A percentile compares a stretch with the other conserved stretches of the same genome.
These are phyloP conservation scores for Suillus lakei DNA, from an alignment of 768 basidiomycete species.

Conservation along the genomic window DNA sequence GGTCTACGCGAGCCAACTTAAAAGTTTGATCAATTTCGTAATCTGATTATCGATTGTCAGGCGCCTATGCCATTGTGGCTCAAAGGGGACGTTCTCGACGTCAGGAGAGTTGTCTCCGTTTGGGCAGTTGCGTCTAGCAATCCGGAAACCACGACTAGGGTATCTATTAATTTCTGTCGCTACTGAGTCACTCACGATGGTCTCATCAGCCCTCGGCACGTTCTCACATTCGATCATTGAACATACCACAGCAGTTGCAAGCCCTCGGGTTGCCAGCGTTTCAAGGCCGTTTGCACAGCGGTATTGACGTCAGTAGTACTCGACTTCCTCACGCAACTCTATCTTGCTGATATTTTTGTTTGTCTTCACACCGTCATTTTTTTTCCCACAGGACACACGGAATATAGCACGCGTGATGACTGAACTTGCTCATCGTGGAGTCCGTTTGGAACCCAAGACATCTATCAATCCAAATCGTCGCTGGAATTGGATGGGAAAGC, in stretches of 20 bases:
- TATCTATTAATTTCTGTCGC: conserved; percentile 13
- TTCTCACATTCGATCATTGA: conserved; percentile 45
- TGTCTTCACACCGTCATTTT: conserved; percentile 8
- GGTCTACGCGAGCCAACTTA: conserved; percentile 8
- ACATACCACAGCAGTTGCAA: conserved; percentile 76
- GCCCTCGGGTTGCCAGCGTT: conserved; percentile 77
- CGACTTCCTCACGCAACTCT: not conserved
- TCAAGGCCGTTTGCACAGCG: conserved; percentile 84
- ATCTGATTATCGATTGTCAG: conserved; percentile 37
- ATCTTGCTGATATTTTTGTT: conserved; percentile 14
- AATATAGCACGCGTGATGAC: conserved; percentile 85
- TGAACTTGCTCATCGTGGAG: conserved; percentile 74
- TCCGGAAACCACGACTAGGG: conserved; percentile 19
- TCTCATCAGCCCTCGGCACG: conserved; percentile 20
- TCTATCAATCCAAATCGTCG: conserved; percentile 64
- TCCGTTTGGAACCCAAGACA: conserved; percentile 75
- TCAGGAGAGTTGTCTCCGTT: conserved; percentile 61
- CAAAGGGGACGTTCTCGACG: conserved; percentile 74
- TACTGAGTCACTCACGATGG: not conserved
- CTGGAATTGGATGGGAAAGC: conserved; percentile 89
- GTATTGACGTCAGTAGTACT: conserved; percentile 85
- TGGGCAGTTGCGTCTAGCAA: conserved; percentile 35
- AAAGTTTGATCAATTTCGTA: not conserved
- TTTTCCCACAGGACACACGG: conserved; percentile 70
- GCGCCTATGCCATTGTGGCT: conserved; percentile 76